phyloP scores from a whole-genome alignment of 129 eudicot species.

The Tagetes patula region DNA sequence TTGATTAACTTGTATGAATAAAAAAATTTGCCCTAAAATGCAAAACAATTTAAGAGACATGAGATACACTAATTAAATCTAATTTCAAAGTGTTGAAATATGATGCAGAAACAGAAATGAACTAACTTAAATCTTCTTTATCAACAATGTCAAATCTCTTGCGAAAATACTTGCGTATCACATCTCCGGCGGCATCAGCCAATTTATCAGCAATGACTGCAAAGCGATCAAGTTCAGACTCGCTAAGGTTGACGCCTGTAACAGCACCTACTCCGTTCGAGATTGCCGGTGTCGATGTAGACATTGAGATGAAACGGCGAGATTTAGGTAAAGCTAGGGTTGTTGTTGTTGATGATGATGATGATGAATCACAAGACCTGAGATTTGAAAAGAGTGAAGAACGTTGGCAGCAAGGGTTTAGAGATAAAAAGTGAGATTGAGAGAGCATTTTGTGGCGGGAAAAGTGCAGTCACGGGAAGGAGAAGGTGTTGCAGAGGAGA shows the following conservation, averaged over 20 bases:
- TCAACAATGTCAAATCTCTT: conserved; percentile 74
- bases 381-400: conserved; percentile 27
- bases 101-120: not conserved
- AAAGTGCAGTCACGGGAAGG: conserved; percentile 28
- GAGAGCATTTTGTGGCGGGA: conserved; percentile 56
- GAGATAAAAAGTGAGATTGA: conserved; percentile 46
- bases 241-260: conserved; percentile 16
- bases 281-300: conserved; percentile 30
- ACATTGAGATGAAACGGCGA: conserved; percentile 26
- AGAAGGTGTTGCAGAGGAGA: conserved; percentile 23
- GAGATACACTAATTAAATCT: not conserved
- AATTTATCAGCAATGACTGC: conserved; percentile 53
- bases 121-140: conserved; percentile 78
- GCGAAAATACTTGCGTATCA: conserved; percentile 88
- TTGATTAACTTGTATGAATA: not conserved
- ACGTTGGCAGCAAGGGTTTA: conserved; percentile 23
- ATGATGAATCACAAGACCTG: not conserved
- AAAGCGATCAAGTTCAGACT: conserved; percentile 59
- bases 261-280: conserved; percentile 24
- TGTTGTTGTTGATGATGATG: conserved; percentile 16
- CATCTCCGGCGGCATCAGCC: conserved; percentile 92
- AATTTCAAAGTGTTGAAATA: not conserved
- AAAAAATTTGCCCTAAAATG: conserved; percentile 1
- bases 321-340: conserved; percentile 29
- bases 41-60: not conserved